Base-by-base conservation (phyloP, 257 asterid species). In the Datura wrightii region DNA sequence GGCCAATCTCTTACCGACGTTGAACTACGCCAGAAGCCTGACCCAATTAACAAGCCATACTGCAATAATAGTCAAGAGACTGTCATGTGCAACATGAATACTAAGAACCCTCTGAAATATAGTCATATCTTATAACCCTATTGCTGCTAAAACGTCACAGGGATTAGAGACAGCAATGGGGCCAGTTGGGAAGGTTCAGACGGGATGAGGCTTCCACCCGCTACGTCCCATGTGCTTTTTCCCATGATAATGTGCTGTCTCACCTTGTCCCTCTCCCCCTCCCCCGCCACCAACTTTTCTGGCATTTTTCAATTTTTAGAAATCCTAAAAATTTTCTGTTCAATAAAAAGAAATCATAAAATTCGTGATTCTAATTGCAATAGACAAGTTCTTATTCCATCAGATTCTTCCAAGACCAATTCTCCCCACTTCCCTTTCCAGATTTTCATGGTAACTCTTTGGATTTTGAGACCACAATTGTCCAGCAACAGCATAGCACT, bases 1-100 rank as follows among this genome's bases (percentile, higher is more conserved):
- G 99, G 99, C 99, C 99, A 97, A 90, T 97, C 98, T 86, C 96
- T 85, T 44, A 95, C 89, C 36, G 98, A 95, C 84, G 87, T 94
- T 15, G 98, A 88, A 89, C 98, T 88, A 90, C 95, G 89, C 99
- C 99, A 97, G 90, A 97, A 97, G 59, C 93, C 98, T 18, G 93
- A 53, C 79, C 85, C 91, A 85, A 97, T 97, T 85, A 97, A 90
- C 98, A 93, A 95, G 85, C 99, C 99, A 88, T 97, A 95, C 99
- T 97, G 95, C 91, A 88, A 86, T 78, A 81, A 55, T 66, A 88
- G 78, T 80, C 82, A 87, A 48, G 52, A 80, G 62, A 62, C 46
- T 59, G 85, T 86, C 84, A 84, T 16, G 34, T 60, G 70, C 54
- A 58, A 63, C 34, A 53, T 42, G 66, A 59, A 41, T 10, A 37